These are phyloP conservation scores for Calvatia gigantea DNA, from an alignment of 768 basidiomycete genomes.

Conservation along the genomic window DNA sequence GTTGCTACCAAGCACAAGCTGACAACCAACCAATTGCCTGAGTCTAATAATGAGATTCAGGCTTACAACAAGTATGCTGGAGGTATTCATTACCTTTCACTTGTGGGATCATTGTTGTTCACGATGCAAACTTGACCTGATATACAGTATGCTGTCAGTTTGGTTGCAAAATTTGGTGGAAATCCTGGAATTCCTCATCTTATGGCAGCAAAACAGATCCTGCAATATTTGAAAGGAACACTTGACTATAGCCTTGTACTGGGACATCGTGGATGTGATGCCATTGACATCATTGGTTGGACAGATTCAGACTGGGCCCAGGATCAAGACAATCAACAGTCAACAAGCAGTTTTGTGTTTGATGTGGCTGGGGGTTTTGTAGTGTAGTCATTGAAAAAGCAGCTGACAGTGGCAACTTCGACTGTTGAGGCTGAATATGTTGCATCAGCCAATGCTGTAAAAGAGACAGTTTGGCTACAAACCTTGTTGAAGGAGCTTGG, in stretches of 20 bases:
- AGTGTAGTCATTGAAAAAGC: slow-evolving; percentile 32
- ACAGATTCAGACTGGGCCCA: slow-evolving; percentile 22
- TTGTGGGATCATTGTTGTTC: slow-evolving; percentile 33
- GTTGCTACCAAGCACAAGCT: slow-evolving; percentile 22
- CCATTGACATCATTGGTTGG: slow-evolving; percentile 22
- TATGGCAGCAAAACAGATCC: slow-evolving; percentile 33
- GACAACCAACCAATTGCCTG: neutral
- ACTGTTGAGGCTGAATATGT: slow-evolving; percentile 24
- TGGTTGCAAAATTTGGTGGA: slow-evolving; percentile 27
- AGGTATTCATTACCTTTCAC: neutral
- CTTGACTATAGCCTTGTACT: slow-evolving; percentile 18
- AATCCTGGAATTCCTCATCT: slow-evolving; percentile 33
- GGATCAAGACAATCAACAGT: slow-evolving; percentile 17
- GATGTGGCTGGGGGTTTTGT: slow-evolving; percentile 25
- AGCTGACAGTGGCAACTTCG: slow-evolving; percentile 31
- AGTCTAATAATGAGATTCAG: neutral
- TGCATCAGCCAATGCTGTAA: slow-evolving; percentile 24
- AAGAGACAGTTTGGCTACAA: slow-evolving; percentile 26
- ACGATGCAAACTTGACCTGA: slow-evolving; percentile 32
- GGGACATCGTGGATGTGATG: slow-evolving; percentile 19
- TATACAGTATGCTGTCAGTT: slow-evolving; percentile 32
- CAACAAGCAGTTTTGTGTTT: slow-evolving; percentile 34
- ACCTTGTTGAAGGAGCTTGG: slow-evolving; percentile 18
- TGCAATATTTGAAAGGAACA: slow-evolving; percentile 26
- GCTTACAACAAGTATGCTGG: slow-evolving; percentile 1